phyloP scores from a whole-genome alignment of 768 basidiomycete species.

The Lentinula lateritia region DNA sequence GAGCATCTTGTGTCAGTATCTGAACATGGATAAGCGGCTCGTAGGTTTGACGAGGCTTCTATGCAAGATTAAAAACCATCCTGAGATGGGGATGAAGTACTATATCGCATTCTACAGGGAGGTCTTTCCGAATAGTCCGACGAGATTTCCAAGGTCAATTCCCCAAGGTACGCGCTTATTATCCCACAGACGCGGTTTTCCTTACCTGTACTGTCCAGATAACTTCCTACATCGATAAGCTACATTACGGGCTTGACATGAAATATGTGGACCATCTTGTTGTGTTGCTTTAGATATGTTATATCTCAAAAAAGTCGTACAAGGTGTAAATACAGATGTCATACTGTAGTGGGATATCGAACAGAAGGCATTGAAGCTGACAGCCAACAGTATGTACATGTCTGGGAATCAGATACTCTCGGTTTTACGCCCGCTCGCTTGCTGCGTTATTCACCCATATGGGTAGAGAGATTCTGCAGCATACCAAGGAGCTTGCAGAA shows the following conservation, averaged over 20 bases:
- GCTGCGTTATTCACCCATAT: slow-evolving; percentile 97
- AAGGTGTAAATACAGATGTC: slow-evolving; percentile 80
- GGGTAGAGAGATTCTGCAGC: slow-evolving; percentile 93
- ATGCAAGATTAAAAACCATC: neutral
- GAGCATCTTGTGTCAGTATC: neutral
- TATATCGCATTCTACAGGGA: neutral
- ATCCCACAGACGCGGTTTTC: slow-evolving; percentile 11
- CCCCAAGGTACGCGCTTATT: slow-evolving; percentile 62
- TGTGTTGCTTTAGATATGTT: slow-evolving; percentile 65
- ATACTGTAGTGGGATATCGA: slow-evolving; percentile 86
- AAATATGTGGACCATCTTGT: slow-evolving; percentile 85
- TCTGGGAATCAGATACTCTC: slow-evolving; percentile 85
- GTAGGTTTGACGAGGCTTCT: neutral
- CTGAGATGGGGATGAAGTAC: neutral
- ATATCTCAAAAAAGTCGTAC: slow-evolving; percentile 80
- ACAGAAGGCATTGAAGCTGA: slow-evolving; percentile 94
- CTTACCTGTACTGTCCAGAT: slow-evolving; percentile 43
- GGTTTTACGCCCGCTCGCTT: slow-evolving; percentile 95
- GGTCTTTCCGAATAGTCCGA: neutral
- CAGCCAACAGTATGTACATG: slow-evolving; percentile 98
- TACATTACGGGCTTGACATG: slow-evolving; percentile 92
- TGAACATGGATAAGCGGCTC: neutral
- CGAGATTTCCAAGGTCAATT: slow-evolving; percentile 42
- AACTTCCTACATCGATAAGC: slow-evolving; percentile 80
- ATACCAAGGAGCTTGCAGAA: slow-evolving; percentile 90